Percentiles rank a stretch among this genome's conserved stretches.
Evolutionary conservation across 495 filamentous ascomycete genomes (phyloP).

Genomic region (Corynascus novoguineensis): DNA sequence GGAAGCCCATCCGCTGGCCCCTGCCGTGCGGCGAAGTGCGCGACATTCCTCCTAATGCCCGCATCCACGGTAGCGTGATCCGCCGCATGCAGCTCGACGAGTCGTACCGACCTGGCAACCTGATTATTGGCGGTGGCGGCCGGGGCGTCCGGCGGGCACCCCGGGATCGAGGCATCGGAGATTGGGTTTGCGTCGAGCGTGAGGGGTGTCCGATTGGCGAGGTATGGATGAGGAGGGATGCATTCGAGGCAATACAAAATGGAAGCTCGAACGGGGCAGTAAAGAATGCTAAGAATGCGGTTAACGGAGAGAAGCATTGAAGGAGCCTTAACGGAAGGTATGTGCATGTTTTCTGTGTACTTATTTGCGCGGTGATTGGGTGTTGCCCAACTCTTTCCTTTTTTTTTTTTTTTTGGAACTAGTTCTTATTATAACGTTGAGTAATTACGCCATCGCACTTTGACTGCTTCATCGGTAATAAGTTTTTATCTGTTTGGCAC

Average conservation of each 20-base stretch:
- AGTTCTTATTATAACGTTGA: too few species aligned
- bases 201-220: slow-evolving; percentile 64
- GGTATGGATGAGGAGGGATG: slow-evolving; percentile 44
- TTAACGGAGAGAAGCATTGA: not conserved
- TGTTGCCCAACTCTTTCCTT: too few species aligned
- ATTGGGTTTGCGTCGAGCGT: slow-evolving; percentile 62
- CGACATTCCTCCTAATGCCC: slow-evolving; percentile 67
- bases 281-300: not conserved
- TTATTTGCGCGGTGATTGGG: too few species aligned
- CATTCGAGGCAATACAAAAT: slow-evolving; percentile 13
- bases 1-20: slow-evolving; percentile 79
- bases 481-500: too few species aligned
- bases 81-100: slow-evolving; percentile 61
- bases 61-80: slow-evolving; percentile 70
- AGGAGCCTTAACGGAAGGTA: too few species aligned
- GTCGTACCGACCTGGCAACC: slow-evolving; percentile 70
- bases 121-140: slow-evolving; percentile 76
- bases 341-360: too few species aligned
- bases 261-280: not conserved
- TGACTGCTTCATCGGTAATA: too few species aligned
- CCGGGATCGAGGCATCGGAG: slow-evolving; percentile 56
- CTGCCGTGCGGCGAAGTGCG: slow-evolving; percentile 74
- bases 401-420: too few species aligned
- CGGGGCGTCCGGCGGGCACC: slow-evolving; percentile 58
- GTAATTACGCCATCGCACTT: too few species aligned